A percentile compares a stretch with the other conserved stretches of the same genome.
These are phyloP conservation scores for Diacronema lutheri DNA, from an alignment of 78 protist genomes.

Conservation along the genomic window DNA sequence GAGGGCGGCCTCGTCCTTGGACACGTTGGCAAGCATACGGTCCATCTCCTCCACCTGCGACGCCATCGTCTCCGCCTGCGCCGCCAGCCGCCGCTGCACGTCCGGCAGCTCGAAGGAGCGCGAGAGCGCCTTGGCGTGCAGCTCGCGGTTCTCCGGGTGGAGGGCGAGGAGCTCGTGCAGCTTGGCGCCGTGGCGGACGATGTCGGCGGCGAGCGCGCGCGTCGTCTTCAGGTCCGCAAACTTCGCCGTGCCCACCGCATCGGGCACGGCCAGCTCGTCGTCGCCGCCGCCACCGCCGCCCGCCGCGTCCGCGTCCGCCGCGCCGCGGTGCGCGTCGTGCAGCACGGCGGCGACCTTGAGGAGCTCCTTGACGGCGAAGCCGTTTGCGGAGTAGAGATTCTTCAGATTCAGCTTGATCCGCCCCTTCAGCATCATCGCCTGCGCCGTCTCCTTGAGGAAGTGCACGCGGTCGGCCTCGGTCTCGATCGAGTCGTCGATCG, in stretches of 20 bases:
- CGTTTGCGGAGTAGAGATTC: conserved; percentile 21
- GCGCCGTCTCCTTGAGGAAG: conserved; percentile 16
- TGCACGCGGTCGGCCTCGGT: conserved; percentile 9
- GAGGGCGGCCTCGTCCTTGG: background rate
- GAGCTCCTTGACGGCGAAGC: conserved; percentile 12
- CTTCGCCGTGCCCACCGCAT: background rate
- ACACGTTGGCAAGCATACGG: background rate
- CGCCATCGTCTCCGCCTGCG: background rate
- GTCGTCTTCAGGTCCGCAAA: conserved; percentile 1
- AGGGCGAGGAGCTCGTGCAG: background rate
- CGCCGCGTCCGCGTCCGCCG: background rate
- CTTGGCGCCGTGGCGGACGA: background rate
- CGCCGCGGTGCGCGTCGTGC: background rate
- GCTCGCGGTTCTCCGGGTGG: background rate
- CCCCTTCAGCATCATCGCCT: background rate
- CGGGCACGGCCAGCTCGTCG: background rate
- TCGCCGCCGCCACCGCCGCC: too few species aligned
- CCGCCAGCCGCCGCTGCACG: too few species aligned
- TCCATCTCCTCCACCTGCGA: background rate
- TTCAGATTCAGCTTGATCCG: conserved; percentile 27
- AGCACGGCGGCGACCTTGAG: conserved; percentile 13
- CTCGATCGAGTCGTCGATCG: background rate
- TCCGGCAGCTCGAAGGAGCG: too few species aligned
- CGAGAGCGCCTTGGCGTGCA: too few species aligned
- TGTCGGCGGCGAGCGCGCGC: background rate